Evolutionary conservation across 2,329 filamentous ascomycete genomes (phyloP).

Genomic region (Aspergillus neotritici): DNA sequence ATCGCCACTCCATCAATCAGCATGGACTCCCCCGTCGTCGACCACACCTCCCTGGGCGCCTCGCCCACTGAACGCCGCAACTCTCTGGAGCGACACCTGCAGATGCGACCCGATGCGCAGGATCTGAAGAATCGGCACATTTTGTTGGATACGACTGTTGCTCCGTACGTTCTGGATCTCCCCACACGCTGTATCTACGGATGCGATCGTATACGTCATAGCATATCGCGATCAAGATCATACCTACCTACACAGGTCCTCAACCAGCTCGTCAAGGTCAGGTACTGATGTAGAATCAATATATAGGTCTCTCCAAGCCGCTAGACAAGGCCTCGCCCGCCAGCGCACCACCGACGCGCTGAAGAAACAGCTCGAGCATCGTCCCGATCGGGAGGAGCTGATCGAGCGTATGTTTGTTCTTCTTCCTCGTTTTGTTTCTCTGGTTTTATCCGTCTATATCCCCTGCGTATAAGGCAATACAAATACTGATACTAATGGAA

Average conservation of each 20-base stretch:
- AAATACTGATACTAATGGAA: not conserved
- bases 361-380: slow-evolving; percentile 58
- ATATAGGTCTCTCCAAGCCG: slow-evolving; percentile 56
- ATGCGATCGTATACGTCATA: no score
- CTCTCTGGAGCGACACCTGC: slow-evolving; percentile 67
- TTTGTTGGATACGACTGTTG: slow-evolving; percentile 60
- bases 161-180: slow-evolving; percentile 57
- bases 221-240: no score
- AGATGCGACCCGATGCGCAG: slow-evolving; percentile 61
- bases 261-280: no score
- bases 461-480: not conserved
- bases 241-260: no score
- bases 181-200: no score
- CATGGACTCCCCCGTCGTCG: slow-evolving; percentile 35
- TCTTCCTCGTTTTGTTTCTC: not conserved
- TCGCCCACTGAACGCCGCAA: slow-evolving; percentile 52
- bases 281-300: no score
- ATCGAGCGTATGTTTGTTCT: slow-evolving; percentile 63
- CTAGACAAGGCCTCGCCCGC: slow-evolving; percentile 58
- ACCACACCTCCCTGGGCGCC: slow-evolving; percentile 53
- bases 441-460: not conserved
- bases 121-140: slow-evolving; percentile 66
- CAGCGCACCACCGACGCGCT: slow-evolving; percentile 58
- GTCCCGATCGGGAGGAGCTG: slow-evolving; percentile 66
- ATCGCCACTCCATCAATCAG: slow-evolving; percentile 5